Evolutionary conservation across 2,329 filamentous ascomycete genomes (phyloP).

Genomic region (Malbranchea zuffiana): DNA sequence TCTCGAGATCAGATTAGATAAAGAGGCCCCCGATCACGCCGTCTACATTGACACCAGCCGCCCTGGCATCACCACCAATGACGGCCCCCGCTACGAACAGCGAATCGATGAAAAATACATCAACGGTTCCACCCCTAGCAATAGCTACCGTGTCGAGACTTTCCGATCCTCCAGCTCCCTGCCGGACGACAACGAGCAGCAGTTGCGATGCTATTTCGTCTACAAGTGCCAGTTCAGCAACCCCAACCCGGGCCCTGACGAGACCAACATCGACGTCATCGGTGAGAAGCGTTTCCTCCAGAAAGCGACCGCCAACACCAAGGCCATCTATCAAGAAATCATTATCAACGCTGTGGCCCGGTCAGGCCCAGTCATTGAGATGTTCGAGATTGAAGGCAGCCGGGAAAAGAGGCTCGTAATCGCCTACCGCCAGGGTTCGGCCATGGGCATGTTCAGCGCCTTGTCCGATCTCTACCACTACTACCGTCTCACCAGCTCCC

Average conservation of each 20-base stretch:
- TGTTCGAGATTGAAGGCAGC: slow-evolving; percentile 86
- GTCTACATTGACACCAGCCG: slow-evolving; percentile 98
- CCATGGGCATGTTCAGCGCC: slow-evolving; percentile 86
- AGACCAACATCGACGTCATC: slow-evolving; percentile 83
- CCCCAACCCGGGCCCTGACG: slow-evolving; percentile 57
- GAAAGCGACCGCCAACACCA: slow-evolving; percentile 93
- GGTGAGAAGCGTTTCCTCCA: slow-evolving; percentile 88
- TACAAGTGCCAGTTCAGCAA: slow-evolving; percentile 90
- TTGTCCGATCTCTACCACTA: slow-evolving; percentile 96
- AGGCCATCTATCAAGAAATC: slow-evolving; percentile 88
- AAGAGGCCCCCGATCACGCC: slow-evolving; percentile 87
- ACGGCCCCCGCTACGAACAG: slow-evolving; percentile 84
- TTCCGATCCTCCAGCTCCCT: slow-evolving; percentile 84
- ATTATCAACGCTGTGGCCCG: slow-evolving; percentile 73
- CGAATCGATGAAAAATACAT: slow-evolving; percentile 93
- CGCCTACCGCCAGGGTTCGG: slow-evolving; percentile 87
- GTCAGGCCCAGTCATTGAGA: slow-evolving; percentile 91
- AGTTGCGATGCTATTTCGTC: slow-evolving; percentile 94
- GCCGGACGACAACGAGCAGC: slow-evolving; percentile 62
- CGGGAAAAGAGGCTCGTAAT: slow-evolving; percentile 90
- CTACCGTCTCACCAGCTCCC: slow-evolving; percentile 89
- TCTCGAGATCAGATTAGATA: slow-evolving; percentile 87
- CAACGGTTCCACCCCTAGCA: slow-evolving; percentile 59
- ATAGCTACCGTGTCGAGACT: slow-evolving; percentile 87
- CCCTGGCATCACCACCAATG: slow-evolving; percentile 64